Evolutionary conservation across 2,329 filamentous ascomycete genomes (phyloP).

Genomic region (Colletotrichum brevisporum): DNA sequence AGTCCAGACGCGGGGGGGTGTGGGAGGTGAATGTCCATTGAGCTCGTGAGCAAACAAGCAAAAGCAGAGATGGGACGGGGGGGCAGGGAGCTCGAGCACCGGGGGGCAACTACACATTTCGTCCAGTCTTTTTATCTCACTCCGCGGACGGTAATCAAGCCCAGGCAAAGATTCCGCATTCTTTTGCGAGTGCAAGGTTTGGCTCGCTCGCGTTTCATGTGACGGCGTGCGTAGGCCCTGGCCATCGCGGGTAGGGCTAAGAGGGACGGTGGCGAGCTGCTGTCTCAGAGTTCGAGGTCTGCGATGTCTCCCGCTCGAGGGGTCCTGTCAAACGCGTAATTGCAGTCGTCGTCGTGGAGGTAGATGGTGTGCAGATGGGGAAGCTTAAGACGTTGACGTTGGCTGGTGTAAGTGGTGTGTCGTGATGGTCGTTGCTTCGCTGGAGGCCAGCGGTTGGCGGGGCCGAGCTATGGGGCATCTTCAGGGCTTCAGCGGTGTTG

Average conservation of each 20-base stretch:
- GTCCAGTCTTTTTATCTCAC: slow-evolving; percentile 14
- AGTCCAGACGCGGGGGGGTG: background rate
- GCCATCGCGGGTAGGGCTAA: background rate
- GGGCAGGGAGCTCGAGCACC: background rate
- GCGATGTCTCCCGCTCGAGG: background rate
- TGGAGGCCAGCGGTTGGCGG: background rate
- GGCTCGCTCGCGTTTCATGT: slow-evolving; percentile 17
- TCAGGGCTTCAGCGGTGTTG: background rate
- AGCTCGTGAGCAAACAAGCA: background rate
- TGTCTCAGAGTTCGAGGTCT: background rate
- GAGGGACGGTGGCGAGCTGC: background rate
- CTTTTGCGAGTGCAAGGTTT: background rate
- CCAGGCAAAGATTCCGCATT: background rate
- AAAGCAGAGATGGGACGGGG: slow-evolving; percentile 7
- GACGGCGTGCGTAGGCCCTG: slow-evolving; percentile 15
- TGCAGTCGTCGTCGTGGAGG: slow-evolving; percentile 16
- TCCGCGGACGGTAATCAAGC: background rate
- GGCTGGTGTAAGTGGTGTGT: background rate
- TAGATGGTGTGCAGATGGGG: background rate
- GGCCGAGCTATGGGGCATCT: background rate
- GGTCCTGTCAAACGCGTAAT: slow-evolving; percentile 27
- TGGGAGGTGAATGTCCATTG: background rate
- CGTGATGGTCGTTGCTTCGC: background rate
- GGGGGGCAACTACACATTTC: slow-evolving; percentile 5
- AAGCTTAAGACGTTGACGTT: background rate